Evolutionary conservation across 192 early-diverging fungal genomes (phyloP).

Genomic region (Backusella macrospora): DNA sequence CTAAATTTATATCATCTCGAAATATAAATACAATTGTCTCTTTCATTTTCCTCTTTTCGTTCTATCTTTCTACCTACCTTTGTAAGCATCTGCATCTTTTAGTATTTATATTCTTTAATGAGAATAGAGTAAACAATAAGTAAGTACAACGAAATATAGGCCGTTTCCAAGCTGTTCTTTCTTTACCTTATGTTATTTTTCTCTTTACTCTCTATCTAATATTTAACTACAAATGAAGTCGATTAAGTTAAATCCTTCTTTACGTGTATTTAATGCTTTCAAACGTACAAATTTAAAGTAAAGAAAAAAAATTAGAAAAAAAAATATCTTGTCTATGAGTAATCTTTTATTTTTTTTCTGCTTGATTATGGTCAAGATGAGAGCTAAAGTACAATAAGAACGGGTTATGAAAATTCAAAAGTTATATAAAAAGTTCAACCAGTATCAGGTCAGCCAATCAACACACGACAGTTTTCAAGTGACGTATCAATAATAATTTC

Average conservation of each 20-base stretch:
- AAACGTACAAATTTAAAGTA: conserved; percentile 4
- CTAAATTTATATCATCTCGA: conserved; percentile 49
- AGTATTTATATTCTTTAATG: conserved; percentile 10
- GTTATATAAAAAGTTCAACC: neutral
- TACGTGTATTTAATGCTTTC: neutral
- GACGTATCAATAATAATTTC: neutral
- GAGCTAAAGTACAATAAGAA: conserved; percentile 9
- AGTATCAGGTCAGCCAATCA: neutral
- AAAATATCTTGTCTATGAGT: neutral
- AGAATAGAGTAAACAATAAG: neutral
- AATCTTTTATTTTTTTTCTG: neutral
- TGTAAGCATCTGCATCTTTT: conserved; percentile 80
- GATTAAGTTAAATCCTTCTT: neutral
- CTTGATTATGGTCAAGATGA: conserved; percentile 12
- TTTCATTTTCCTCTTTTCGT: neutral
- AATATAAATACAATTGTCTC: neutral
- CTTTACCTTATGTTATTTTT: neutral
- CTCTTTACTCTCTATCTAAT: neutral
- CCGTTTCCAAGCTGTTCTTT: neutral
- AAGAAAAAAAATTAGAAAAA: neutral
- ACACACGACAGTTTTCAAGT: conserved; percentile 5
- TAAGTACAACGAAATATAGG: neutral
- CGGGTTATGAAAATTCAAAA: conserved; percentile 6
- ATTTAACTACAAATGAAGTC: neutral
- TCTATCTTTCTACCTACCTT: conserved; percentile 59